Percentiles rank a stretch among this genome's conserved stretches.
These are phyloP conservation scores for Oryza coarctata DNA, from an alignment of 176 grass and related monocot genomes.

Conservation along the genomic window DNA sequence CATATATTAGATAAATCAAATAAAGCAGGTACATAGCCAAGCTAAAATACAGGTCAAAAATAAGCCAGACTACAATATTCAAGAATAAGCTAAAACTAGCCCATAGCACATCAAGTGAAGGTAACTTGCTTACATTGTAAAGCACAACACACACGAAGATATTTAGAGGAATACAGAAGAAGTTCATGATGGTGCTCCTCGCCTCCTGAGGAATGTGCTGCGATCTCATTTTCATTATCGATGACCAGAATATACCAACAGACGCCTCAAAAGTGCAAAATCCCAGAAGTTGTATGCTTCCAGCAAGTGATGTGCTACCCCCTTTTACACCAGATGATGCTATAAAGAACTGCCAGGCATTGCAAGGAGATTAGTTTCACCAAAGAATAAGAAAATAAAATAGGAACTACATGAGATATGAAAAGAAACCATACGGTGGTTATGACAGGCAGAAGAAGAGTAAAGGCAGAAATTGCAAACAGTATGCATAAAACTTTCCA, in stretches of 20 bases:
- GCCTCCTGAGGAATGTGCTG: too few relatives aligned
- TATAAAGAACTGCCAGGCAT: constrained; percentile 34
- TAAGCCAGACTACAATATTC: neutral
- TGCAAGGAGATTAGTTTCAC: neutral
- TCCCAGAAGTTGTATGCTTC: constrained; percentile 49
- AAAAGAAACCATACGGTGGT: constrained; percentile 38
- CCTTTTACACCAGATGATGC: constrained; percentile 31
- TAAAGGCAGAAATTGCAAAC: constrained; percentile 44
- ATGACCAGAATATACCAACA: too few relatives aligned
- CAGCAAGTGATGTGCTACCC: constrained; percentile 41
- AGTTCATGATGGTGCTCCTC: too few relatives aligned
- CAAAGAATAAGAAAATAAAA: neutral
- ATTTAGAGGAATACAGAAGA: constrained; percentile 18
- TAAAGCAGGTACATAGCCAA: constrained; percentile 2
- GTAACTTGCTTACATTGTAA: constrained; percentile 48
- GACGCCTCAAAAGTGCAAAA: neutral
- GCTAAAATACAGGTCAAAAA: neutral
- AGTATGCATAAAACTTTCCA: constrained; percentile 54
- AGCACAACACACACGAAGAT: constrained; percentile 58
- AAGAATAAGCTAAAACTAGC: neutral
- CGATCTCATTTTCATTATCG: too few relatives aligned
- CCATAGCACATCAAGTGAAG: neutral
- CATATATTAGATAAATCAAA: too few relatives aligned
- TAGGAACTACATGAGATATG: neutral
- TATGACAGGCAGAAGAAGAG: constrained; percentile 57